phyloP scores from a whole-genome alignment of 176 grass and related monocot genomes.

The Carex littledalei region DNA sequence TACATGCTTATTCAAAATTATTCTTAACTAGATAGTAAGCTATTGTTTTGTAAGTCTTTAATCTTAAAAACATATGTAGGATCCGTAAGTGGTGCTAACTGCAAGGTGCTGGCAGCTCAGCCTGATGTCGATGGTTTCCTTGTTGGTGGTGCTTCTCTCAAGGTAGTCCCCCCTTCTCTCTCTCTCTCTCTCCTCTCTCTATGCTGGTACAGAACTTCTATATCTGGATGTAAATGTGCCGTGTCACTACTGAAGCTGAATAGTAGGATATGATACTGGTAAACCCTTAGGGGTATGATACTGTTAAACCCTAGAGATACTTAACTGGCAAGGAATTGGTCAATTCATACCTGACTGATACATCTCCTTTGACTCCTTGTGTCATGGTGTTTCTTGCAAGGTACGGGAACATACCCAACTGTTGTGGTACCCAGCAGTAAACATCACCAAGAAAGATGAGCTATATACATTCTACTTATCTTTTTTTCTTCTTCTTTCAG shows the following conservation, averaged over 20 bases:
- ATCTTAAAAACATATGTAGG: constrained; percentile 31
- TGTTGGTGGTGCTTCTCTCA: constrained; percentile 85
- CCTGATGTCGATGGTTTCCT: constrained; percentile 80
- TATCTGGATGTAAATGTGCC: not conserved
- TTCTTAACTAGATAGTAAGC: not conserved
- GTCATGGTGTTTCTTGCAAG: no score
- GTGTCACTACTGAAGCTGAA: not conserved
- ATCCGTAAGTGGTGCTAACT: constrained; percentile 72
- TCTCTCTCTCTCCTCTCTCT: not conserved
- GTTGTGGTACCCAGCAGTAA: not conserved
- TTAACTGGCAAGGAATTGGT: no score
- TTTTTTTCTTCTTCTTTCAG: constrained; percentile 19
- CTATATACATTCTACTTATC: not conserved
- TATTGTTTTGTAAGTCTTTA: not conserved
- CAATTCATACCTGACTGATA: not conserved
- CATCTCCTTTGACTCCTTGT: no score
- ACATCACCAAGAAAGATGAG: not conserved
- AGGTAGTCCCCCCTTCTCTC: constrained; percentile 34
- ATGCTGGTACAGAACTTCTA: not conserved
- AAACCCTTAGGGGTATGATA: not conserved
- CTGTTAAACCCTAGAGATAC: not conserved
- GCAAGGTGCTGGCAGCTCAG: constrained; percentile 60
- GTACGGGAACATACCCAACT: no score
- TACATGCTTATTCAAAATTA: constrained; percentile 8
- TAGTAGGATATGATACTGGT: not conserved